Evolutionary conservation across 192 early-diverging fungal genomes (phyloP).

Genomic region (Coemansia sp.): DNA sequence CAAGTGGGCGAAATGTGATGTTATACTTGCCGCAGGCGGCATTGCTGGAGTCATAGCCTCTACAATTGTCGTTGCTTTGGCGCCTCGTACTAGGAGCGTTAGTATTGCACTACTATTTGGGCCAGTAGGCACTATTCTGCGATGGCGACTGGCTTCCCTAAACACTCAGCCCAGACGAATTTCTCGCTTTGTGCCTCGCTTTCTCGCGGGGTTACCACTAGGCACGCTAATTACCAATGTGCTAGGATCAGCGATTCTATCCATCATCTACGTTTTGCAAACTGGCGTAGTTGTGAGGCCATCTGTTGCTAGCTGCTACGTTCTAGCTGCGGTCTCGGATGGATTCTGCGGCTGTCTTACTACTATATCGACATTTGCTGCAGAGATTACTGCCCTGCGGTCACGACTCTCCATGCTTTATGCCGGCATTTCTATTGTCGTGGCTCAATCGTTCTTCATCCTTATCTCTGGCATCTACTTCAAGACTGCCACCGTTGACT

Average conservation of each 20-base stretch:
- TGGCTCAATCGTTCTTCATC: conserved; percentile 40
- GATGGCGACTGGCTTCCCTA: conserved; percentile 47
- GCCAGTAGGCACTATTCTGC: conserved; percentile 38
- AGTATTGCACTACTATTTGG: conserved; percentile 47
- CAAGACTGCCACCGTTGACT: conserved; percentile 33
- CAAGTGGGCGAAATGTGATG: conserved; percentile 30
- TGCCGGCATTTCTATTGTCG: conserved; percentile 34
- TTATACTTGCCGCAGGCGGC: conserved; percentile 16
- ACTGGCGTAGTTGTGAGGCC: conserved; percentile 42
- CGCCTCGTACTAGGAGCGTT: conserved; percentile 34
- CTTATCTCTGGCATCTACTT: conserved; percentile 52
- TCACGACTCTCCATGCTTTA: conserved; percentile 27
- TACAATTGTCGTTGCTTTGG: conserved; percentile 28
- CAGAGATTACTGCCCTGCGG: conserved; percentile 48
- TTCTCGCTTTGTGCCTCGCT: not conserved
- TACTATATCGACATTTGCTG: conserved; percentile 66
- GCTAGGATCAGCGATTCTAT: conserved; percentile 31
- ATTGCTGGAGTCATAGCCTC: conserved; percentile 16
- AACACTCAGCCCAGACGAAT: conserved; percentile 16
- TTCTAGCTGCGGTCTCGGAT: conserved; percentile 47
- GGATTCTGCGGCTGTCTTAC: conserved; percentile 74
- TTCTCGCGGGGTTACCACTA: conserved; percentile 22
- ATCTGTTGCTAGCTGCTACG: conserved; percentile 37
- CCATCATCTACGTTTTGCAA: conserved; percentile 38
- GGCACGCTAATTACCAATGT: conserved; percentile 55